Base-by-base conservation (phyloP, 2,329 filamentous ascomycete genomes). In the Rhynchosporium agropyri region DNA sequence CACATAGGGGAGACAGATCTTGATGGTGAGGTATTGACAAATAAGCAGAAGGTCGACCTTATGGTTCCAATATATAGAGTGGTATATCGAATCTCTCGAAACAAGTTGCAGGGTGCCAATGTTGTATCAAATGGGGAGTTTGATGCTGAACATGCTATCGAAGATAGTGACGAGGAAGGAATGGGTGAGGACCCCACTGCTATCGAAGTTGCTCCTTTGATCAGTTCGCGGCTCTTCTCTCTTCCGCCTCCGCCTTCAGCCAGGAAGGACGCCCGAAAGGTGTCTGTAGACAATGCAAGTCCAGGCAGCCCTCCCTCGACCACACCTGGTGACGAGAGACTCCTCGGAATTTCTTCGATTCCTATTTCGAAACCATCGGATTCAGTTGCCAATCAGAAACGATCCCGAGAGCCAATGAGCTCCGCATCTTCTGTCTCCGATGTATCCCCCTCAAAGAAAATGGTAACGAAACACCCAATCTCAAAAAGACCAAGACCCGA, bases 51-150 rank as follows among this genome's bases (percentile, higher is more conserved):
- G 43, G 38, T 56, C 48, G 58, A 59, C 6, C 40, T 66, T 9
- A 50, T 62, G 62, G 8, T 70, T 62, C 56, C 68, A 67, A 60
- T 71, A 71, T 85, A 84, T 64, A 80, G 84, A 20, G 79, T 87
- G 3, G 85, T 88, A 0, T 88, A 88, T 69, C 80, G 80, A 40
- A 80, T 85, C 66, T 83, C 80, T 66, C 83, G 79, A 64, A 85
- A 80, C 69, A 84, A 75, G 69, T 76, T 80, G 33, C 76, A 74
- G 46, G 80, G 71, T 15, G 80, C 77, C 38, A 76, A 74, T 28
- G 75, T 79, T 38, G 73, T 74, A 33, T 67, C 67, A 0, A 68
- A 74, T 64, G 49, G 70, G 63, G 29, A 60, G 28, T 38, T 64
- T 72, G 55, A 74, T 71, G 33, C 58, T 68, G 63, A 67, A 20